phyloP scores from a whole-genome alignment of 768 basidiomycete genomes.

The Xerocomus potaroensis region DNA sequence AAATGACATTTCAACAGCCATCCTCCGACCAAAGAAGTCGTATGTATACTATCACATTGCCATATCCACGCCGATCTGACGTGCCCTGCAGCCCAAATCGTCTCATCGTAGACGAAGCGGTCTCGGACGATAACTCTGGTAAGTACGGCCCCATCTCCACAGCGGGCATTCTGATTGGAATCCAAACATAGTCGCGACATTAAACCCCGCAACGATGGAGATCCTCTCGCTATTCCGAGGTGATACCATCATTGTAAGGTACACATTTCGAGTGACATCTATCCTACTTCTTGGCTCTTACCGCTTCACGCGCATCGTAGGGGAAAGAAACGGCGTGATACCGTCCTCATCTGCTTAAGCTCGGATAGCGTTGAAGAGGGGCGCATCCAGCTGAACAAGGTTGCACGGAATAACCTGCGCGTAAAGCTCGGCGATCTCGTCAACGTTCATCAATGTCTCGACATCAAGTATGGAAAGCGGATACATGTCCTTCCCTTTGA shows the following conservation, averaged over 20 bases:
- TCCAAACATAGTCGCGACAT: constrained; percentile 67
- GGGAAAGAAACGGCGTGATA: constrained; percentile 97
- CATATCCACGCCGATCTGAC: constrained; percentile 13
- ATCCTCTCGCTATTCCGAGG: constrained; percentile 89
- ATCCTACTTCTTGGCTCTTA: constrained; percentile 1
- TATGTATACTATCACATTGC: constrained; percentile 40
- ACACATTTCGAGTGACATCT: constrained; percentile 16
- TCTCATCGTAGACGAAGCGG: constrained; percentile 93
- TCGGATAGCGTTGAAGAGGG: constrained; percentile 98
- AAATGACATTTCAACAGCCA: constrained; percentile 91
- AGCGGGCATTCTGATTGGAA: constrained; percentile 14
- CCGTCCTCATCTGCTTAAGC: constrained; percentile 93
- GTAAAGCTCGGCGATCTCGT: constrained; percentile 97
- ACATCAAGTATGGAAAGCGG: constrained; percentile 99
- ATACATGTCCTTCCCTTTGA: constrained; percentile 97
- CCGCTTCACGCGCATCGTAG: constrained; percentile 35
- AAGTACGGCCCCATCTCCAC: constrained; percentile 19
- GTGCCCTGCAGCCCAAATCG: constrained; percentile 78
- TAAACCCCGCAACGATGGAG: constrained; percentile 98
- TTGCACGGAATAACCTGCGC: constrained; percentile 97
- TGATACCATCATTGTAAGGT: constrained; percentile 94
- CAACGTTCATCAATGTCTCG: constrained; percentile 91
- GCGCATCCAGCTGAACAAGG: constrained; percentile 98
- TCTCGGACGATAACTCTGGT: constrained; percentile 96
- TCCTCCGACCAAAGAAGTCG: constrained; percentile 97